Evolutionary conservation across 2,329 filamentous ascomycete species (phyloP).

Genomic region (Venturia nashicola): DNA sequence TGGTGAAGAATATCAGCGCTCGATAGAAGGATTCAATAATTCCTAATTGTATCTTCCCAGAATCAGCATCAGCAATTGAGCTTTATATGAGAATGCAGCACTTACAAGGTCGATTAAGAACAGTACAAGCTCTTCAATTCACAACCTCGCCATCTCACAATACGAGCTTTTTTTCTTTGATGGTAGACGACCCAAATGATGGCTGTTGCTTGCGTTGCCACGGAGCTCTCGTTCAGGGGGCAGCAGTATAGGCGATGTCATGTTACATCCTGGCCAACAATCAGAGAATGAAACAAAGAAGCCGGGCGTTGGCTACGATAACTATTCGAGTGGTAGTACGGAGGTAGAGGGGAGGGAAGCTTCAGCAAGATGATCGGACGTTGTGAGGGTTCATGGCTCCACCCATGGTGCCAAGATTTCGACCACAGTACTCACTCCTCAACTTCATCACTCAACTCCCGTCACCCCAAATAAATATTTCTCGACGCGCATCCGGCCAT

Average conservation of each 20-base stretch:
- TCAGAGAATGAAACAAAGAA: not conserved
- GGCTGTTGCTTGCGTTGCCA: not conserved
- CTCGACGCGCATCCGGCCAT: not conserved
- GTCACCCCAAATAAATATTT: not conserved
- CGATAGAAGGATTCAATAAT: not conserved
- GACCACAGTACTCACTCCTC: not conserved
- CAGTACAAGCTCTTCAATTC: no score
- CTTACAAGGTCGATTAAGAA: no score
- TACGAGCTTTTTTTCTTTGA: not conserved
- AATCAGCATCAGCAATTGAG: no score
- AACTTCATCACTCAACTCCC: not conserved
- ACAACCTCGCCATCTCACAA: no score
- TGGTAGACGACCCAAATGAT: not conserved
- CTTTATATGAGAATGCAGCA: no score
- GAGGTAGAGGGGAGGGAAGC: no score
- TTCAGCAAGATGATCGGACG: not conserved
- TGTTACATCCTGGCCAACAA: not conserved
- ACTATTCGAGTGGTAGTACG: not conserved
- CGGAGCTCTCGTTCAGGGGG: not conserved
- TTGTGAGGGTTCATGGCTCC: not conserved
- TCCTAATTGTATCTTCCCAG: no score
- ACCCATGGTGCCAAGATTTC: not conserved
- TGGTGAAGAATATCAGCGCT: no score
- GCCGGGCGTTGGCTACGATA: not conserved
- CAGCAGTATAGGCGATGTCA: not conserved